A percentile compares a stretch with the other conserved stretches of the same genome.
phyloP scores from a whole-genome alignment of 495 filamentous ascomycete genomes.

The Tuber calosporum region DNA sequence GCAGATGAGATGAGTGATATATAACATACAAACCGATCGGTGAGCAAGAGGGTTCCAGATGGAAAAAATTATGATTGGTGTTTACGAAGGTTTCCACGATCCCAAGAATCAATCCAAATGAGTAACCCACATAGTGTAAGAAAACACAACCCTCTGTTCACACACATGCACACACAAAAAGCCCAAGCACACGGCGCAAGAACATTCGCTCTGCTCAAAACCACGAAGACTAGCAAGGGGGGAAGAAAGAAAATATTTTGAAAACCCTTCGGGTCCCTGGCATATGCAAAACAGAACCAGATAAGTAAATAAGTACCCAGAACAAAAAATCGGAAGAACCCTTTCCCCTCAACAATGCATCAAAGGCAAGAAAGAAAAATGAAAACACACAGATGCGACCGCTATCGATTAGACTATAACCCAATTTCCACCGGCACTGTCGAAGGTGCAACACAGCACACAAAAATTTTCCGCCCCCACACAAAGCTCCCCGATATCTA shows the following conservation, averaged over 20 bases:
- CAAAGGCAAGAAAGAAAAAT: constrained; percentile 13
- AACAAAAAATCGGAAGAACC: constrained; percentile 10
- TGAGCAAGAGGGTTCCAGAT: background rate
- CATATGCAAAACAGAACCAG: constrained; percentile 15
- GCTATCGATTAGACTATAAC: constrained; percentile 26
- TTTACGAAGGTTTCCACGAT: background rate
- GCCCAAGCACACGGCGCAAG: background rate
- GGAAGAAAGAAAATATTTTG: constrained; percentile 4
- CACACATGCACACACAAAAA: background rate
- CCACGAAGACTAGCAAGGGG: background rate
- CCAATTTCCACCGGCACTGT: constrained; percentile 8
- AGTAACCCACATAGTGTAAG: background rate
- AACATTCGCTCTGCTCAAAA: constrained; percentile 3
- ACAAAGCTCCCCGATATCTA: constrained; percentile 19
- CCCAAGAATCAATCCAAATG: background rate
- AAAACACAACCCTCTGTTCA: background rate
- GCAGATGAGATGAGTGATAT: background rate
- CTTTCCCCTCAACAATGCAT: constrained; percentile 24
- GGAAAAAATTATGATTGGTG: background rate
- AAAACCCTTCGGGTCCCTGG: constrained; percentile 17
- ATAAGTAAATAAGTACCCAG: constrained; percentile 7
- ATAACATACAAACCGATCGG: background rate
- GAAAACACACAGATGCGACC: constrained; percentile 11
- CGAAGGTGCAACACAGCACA: constrained; percentile 10
- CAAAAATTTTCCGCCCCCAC: constrained; percentile 28